A percentile compares a stretch with the other conserved stretches of the same genome.
Conservation (phyloP, 1,284 basidiomycete genomes). For the Sphaerobolus stellatus region DNA sequence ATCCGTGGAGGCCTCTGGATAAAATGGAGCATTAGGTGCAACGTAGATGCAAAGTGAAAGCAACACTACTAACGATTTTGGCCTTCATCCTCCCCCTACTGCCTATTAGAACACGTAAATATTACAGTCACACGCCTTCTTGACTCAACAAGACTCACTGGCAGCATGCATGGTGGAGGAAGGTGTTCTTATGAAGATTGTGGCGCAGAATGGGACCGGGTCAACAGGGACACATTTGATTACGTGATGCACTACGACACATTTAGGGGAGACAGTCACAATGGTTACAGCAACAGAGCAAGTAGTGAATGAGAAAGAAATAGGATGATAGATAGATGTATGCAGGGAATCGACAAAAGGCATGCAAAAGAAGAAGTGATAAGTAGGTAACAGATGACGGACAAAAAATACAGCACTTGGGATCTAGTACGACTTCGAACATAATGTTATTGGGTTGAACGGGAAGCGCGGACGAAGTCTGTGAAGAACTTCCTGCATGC, state of each 20-base stretch:
- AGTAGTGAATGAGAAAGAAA: too few relatives aligned
- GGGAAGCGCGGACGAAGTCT: constrained; percentile 58
- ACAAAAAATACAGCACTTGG: neutral
- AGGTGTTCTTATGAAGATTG: neutral
- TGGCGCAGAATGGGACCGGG: neutral
- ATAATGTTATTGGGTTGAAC: too few relatives aligned
- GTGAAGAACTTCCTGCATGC: constrained; percentile 88
- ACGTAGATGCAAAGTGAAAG: neutral
- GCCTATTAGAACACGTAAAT: neutral
- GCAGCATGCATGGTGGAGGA: neutral
- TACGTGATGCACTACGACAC: neutral
- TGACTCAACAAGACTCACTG: neutral
- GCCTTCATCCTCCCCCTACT: constrained; percentile 29
- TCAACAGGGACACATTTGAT: neutral
- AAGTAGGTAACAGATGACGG: too few relatives aligned
- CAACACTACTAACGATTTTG: constrained; percentile 42
- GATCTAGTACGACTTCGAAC: too few relatives aligned
- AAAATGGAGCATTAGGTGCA: constrained; percentile 5
- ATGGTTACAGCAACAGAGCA: too few relatives aligned
- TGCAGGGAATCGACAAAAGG: neutral
- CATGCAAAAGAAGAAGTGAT: neutral
- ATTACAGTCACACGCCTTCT: neutral
- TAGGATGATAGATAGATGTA: neutral
- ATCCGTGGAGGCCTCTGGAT: constrained; percentile 55
- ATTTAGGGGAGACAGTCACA: too few relatives aligned